phyloP scores from a whole-genome alignment of 1,284 basidiomycete genomes.

The Ceratobasidium sp. region DNA sequence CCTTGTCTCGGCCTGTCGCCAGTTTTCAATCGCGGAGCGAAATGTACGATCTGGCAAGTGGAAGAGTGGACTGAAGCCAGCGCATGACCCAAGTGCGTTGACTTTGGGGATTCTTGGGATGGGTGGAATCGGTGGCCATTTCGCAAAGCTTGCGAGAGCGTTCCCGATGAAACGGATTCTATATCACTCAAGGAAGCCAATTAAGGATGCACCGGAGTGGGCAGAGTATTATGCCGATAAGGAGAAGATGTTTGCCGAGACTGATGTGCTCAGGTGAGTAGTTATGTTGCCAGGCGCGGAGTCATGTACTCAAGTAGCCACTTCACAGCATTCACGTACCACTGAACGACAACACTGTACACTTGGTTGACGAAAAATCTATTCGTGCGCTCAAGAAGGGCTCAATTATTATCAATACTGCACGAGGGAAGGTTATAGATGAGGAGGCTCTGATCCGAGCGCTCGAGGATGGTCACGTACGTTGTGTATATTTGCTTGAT shows the following conservation, averaged over 20 bases:
- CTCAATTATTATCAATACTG: conserved; percentile 88
- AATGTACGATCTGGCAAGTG: conserved; percentile 70
- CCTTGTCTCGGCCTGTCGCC: conserved; percentile 84
- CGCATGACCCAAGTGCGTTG: conserved; percentile 81
- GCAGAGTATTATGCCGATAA: conserved; percentile 78
- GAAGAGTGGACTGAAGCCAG: conserved; percentile 68
- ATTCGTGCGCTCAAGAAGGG: conserved; percentile 86
- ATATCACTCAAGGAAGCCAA: conserved; percentile 79
- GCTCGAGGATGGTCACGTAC: conserved; percentile 84
- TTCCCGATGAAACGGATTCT: conserved; percentile 88
- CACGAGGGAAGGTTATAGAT: conserved; percentile 89
- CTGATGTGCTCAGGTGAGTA: conserved; percentile 78
- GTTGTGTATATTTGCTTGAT: conserved; percentile 53
- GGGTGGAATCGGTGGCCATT: conserved; percentile 85
- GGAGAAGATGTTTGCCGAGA: conserved; percentile 77
- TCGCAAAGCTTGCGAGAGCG: conserved; percentile 75
- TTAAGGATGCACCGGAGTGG: conserved; percentile 73
- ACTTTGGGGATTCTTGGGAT: conserved; percentile 89
- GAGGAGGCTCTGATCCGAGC: conserved; percentile 88
- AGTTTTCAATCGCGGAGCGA: conserved; percentile 80
- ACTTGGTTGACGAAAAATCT: conserved; percentile 80
- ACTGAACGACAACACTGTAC: conserved; percentile 78
- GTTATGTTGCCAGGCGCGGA: neutral
- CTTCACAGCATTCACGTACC: conserved; percentile 71
- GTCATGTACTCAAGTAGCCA: too few relatives aligned